These are phyloP conservation scores for Bretschneidera sinensis DNA, from an alignment of 345 rosid species.

Conservation along the genomic window DNA sequence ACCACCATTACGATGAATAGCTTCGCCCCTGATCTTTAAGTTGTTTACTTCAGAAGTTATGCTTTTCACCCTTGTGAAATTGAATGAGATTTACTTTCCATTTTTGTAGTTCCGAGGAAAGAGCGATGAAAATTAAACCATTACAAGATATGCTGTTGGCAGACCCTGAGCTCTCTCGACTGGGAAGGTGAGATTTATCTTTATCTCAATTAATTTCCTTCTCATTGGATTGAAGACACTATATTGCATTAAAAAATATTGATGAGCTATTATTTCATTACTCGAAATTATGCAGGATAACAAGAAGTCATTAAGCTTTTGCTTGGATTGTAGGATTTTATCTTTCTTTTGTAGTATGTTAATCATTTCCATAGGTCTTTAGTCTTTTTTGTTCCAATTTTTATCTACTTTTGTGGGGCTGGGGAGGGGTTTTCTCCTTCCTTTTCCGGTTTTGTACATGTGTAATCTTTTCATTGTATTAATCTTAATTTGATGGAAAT, in stretches of 20 bases:
- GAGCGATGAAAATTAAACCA: conserved; percentile 40
- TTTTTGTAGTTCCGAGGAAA: conserved; percentile 30
- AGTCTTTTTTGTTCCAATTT: background rate
- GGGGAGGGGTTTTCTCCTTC: background rate
- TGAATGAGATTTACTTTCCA: background rate
- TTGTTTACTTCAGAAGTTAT: no score
- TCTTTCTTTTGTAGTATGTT: background rate
- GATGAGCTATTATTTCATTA: conserved; percentile 4
- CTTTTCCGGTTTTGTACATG: background rate
- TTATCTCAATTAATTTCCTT: background rate
- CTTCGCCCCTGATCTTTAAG: no score
- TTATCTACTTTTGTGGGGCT: background rate
- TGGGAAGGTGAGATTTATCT: conserved; percentile 65
- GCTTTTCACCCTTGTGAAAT: no score
- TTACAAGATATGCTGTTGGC: conserved; percentile 72
- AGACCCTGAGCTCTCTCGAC: conserved; percentile 74
- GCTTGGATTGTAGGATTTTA: conserved; percentile 1
- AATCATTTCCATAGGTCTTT: background rate
- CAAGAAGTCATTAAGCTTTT: conserved; percentile 27
- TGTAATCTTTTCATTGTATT: background rate
- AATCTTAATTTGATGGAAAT: background rate
- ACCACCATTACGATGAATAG: no score
- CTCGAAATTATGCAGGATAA: conserved; percentile 38
- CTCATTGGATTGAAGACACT: background rate
- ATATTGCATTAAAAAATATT: background rate